Evolutionary conservation across 2,329 filamentous ascomycete genomes (phyloP), one percentile per base, ranked within the genome.

Genomic region (Fulvia fulva): DNA sequence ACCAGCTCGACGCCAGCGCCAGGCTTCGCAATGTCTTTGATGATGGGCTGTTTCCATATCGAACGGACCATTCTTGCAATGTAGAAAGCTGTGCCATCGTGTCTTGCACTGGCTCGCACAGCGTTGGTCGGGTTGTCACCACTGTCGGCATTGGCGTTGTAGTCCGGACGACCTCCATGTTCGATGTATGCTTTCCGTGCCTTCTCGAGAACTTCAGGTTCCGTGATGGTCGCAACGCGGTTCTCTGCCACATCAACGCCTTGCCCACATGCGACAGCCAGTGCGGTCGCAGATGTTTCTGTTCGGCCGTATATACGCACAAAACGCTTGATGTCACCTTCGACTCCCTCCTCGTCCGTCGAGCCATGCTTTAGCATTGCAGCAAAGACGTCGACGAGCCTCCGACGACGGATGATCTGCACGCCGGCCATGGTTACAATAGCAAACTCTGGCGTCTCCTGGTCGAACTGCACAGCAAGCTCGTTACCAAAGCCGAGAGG

Each of bases 251-350:
- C 83, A 68, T 96, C 93, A 25, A 88, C 87, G 9, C 91, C 93
- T 71, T 97, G 92, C 3, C 93, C 92, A 73, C 94, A 99, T 37
- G 94, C 92, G 28, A 99, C 94, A 11, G 94, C 94, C 53, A 99
- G 78, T 25, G 94, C 92, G 43, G 93, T 91, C 0, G 94, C 90
- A 55, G 95, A 87, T 0, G 90, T 94, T 73, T 99, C 94, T 3
- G 88, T 87, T 11, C 92, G 85, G 12, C 94, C 94, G 71, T 97
- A 99, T 9, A 87, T 82, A 57, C 87, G 84, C 60, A 94, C 90
- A 67, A 99, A 93, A 60, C 86, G 89, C 55, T 89, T 89, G 22
- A 95, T 83, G 66, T 96, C 89, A 19, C 82, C 84, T 66, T 96
- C 91, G 9, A 94, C 77, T 3, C 89, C 90, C 63, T 97, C 90